Evolutionary conservation across 305 asterid genomes (phyloP), one percentile per base, ranked within the genome.

Genomic region (Ilex paraguariensis): DNA sequence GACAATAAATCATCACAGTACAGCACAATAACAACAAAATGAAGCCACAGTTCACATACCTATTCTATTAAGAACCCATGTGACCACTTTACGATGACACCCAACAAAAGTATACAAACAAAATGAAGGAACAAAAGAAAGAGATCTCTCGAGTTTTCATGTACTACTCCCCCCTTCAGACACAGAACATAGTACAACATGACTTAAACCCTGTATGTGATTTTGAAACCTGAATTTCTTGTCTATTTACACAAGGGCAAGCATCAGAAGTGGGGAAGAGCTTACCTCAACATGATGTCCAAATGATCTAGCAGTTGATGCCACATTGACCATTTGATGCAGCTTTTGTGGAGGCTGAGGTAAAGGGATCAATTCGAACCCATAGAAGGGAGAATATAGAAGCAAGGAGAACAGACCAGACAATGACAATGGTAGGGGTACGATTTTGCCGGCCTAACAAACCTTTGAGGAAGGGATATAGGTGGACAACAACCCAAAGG

Each of bases 391-490:
- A 85, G 81, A 85, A 85, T 11, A 85, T 80, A 7, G 88, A 82
- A 0, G 92, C 92, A 10, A 85, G 83, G 59, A 82, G 83, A 13
- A 82, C 69, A 10, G 92, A 82, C 92, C 92, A 82, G 59, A 85
- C 88, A 13, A 82, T 76, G 59, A 85, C 92, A 13, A 85, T 82
- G 33, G 92, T 85, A 42, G 87, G 92, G 0, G 88, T 85, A 51
- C 92, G 84, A 40, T 85, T 82, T 59, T 74, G 81, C 55, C 86
- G 58, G 12, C 92, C 87, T 70, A 82, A 13, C 63, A 82, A 49
- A 74, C 87, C 92, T 66, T 80, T 82, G 61, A 85, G 80, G 79
- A 85, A 82, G 7, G 92, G 92, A 31, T 85, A 85, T 60, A 85
- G 57, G 57, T 85, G 92, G 57, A 82, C 83, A 31, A 85, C 75